Evolutionary conservation across 2,329 filamentous ascomycete species (phyloP).

Genomic region (Botrytis porri): DNA sequence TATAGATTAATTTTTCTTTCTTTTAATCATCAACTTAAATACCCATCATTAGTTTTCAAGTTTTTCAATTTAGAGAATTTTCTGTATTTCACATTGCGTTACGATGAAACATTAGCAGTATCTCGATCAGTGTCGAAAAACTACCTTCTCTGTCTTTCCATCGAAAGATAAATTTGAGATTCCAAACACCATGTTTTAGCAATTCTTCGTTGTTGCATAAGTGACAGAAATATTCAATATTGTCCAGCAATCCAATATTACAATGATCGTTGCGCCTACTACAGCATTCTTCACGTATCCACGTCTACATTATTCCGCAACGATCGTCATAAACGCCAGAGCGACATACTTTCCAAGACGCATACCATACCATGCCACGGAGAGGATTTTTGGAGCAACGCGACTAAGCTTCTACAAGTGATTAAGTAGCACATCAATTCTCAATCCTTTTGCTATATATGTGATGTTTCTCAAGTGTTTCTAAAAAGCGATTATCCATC

Average conservation of each 20-base stretch:
- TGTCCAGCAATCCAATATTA: not conserved
- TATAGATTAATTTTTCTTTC: slow-evolving; percentile 14
- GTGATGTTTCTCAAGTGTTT: not conserved
- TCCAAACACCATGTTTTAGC: not conserved
- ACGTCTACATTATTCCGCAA: not conserved
- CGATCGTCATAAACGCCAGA: not conserved
- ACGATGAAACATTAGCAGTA: not conserved
- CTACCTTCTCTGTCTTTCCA: not conserved
- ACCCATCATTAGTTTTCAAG: slow-evolving; percentile 13
- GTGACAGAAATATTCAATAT: not conserved
- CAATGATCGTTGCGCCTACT: not conserved
- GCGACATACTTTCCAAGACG: not conserved
- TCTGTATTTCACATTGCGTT: not conserved
- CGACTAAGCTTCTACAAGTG: not conserved
- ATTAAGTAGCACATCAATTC: not conserved
- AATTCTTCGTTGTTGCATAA: not conserved
- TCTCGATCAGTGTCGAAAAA: slow-evolving; percentile 9
- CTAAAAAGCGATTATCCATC: not conserved
- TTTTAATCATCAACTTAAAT: slow-evolving; percentile 15
- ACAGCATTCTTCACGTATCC: slow-evolving; percentile 10
- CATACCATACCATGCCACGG: not conserved
- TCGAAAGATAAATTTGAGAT: not conserved
- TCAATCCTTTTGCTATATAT: not conserved
- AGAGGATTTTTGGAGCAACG: not conserved
- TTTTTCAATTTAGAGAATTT: not conserved